These are phyloP conservation scores for Arthrinium puccinioides DNA, from an alignment of 2,329 filamentous ascomycete species.

Conservation along the genomic window DNA sequence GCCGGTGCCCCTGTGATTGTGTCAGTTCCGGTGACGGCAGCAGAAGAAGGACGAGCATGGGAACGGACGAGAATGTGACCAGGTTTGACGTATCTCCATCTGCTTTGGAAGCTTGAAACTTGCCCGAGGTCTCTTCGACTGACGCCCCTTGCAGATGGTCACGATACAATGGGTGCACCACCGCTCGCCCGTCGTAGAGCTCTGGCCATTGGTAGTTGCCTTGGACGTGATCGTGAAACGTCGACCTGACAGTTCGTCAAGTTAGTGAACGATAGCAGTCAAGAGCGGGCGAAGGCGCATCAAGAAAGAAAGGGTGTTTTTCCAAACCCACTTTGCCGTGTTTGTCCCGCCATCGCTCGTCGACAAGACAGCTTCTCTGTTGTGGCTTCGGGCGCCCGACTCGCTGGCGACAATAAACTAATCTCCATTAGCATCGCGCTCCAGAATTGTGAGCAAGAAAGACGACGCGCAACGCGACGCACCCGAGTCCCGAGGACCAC, in stretches of 20 bases:
- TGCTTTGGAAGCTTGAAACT: constrained; percentile 15
- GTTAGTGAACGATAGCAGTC: background rate
- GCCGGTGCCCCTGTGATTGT: constrained; percentile 27
- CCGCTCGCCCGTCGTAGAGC: constrained; percentile 21
- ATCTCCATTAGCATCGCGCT: constrained; percentile 5
- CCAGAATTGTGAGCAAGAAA: too few relatives aligned
- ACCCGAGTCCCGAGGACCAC: constrained; percentile 54
- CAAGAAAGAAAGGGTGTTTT: background rate
- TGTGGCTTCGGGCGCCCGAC: constrained; percentile 22
- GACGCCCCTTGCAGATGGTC: constrained; percentile 17
- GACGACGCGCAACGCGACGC: constrained; percentile 17
- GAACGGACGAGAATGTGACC: background rate
- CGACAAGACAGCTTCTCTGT: constrained; percentile 22
- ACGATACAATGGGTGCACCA: constrained; percentile 17
- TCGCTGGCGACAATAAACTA: constrained; percentile 28
- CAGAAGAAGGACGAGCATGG: background rate
- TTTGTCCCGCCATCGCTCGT: constrained; percentile 24
- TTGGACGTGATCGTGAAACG: constrained; percentile 23
- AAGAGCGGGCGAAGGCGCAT: background rate
- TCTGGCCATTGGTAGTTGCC: constrained; percentile 19
- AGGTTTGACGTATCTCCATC: constrained; percentile 11
- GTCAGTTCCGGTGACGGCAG: background rate
- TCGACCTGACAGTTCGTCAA: constrained; percentile 12
- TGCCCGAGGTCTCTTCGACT: constrained; percentile 18
- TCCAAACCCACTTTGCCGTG: constrained; percentile 24